Percentiles rank a stretch among this genome's conserved stretches.
Evolutionary conservation across 2,329 filamentous ascomycete genomes (phyloP).

Genomic region (Leptographium galeiforme): DNA sequence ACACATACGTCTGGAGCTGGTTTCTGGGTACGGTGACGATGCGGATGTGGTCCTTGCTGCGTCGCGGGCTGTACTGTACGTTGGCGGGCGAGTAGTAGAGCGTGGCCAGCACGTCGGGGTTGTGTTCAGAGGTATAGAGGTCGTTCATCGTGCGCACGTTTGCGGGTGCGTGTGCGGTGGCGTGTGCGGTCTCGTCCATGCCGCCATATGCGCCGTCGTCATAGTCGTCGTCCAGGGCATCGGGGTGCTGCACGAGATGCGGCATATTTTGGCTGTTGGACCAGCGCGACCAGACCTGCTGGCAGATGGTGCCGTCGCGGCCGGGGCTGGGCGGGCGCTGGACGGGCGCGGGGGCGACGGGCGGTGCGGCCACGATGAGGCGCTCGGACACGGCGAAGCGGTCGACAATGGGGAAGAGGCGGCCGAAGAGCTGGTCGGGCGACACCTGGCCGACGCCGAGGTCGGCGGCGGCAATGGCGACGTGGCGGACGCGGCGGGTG

Average conservation of each 20-base stretch:
- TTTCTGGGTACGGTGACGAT: conserved; percentile 2
- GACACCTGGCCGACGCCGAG: conserved; percentile 28
- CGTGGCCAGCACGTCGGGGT: neutral
- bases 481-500: conserved; percentile 26
- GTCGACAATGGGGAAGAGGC: conserved; percentile 34
- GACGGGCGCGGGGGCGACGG: neutral
- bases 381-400: conserved; percentile 23
- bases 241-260: neutral
- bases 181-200: too few relatives aligned
- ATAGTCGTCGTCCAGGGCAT: neutral
- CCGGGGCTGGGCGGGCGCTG: conserved; percentile 5
- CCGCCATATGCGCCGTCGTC: neutral
- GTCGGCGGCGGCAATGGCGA: conserved; percentile 30
- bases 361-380: conserved; percentile 19
- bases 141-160: neutral
- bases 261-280: conserved; percentile 5
- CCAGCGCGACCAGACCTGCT: conserved; percentile 6
- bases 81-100: neutral
- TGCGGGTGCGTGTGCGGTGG: neutral
- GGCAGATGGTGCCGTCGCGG: conserved; percentile 1
- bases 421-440: conserved; percentile 31
- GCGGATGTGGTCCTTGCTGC: neutral
- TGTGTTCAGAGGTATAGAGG: neutral
- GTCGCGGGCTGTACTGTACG: neutral
- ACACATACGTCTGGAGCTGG: neutral